Base-by-base conservation (phyloP, 148 eudicot species). In the Nyssa sinensis region DNA sequence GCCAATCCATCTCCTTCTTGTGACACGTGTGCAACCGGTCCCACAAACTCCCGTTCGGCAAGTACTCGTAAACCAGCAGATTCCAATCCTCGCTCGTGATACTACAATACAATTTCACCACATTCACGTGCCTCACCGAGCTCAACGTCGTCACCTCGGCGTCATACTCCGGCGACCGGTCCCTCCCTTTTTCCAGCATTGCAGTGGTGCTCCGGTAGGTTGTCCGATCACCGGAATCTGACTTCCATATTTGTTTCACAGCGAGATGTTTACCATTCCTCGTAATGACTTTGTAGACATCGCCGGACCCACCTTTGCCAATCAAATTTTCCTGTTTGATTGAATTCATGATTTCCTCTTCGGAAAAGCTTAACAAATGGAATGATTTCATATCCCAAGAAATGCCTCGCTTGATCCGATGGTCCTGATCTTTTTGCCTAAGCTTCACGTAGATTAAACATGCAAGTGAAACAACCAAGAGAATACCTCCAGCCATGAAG, bases 1-100 rank as follows among this genome's bases (percentile, higher is more conserved):
- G 73, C 86, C 86, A 83, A 29, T 71, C 86, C 83, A 83, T 74
- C 33, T 41, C 68, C 28, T 65, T 55, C 61, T 74, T 80, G 29
- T 44, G 78, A 57, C 74, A 24, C 7, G 78, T 60, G 65, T 83
- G 86, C 78, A 83, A 44, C 67, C 39, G 33, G 44, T 83, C 86
- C 86, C 86, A 83, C 67, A 83, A 71, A 67, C 86, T 83, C n/a
- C 86, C 83, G 27, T 83, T 83, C 4, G 83, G 63, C 28, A 80
- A 32, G 70, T 80, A 80, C 72, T 83, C 86, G 51, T 83, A 83
- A 66, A 83, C 83, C 28, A 83, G 62, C 33, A 83, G 61, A 80
- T 80, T 74, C 1, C 79, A 80, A 59, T 80, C 86, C 70, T 83
- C 86, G 10, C 81, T 80, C 0, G 81, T 80, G 63, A 83, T 70